Conservation (phyloP, 140 eudicot genomes). For the Oenanthe javanica region DNA sequence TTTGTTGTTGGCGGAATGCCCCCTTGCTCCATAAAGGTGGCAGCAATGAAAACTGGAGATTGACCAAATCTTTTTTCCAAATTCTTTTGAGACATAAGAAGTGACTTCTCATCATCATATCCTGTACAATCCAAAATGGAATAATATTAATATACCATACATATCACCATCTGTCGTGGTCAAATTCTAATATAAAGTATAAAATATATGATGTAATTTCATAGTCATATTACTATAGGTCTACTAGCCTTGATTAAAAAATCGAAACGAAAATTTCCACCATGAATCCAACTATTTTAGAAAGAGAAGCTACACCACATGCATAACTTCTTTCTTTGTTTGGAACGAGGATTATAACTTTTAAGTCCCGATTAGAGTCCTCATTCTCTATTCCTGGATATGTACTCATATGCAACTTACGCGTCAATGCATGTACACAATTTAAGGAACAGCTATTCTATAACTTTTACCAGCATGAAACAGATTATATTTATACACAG, state of each 20-base stretch:
- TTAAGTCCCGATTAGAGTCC: neutral
- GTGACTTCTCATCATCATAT: conserved; percentile 47
- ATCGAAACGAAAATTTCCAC: neutral
- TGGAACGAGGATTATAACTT: neutral
- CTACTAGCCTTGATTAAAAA: neutral
- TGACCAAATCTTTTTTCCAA: conserved; percentile 61
- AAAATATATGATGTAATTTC: too few relatives aligned
- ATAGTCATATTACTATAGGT: neutral
- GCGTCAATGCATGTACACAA: neutral
- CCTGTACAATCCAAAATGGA: conserved; percentile 20
- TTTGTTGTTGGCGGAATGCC: conserved; percentile 56
- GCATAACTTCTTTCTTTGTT: neutral
- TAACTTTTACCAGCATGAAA: neutral
- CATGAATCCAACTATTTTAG: neutral
- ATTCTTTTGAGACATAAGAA: conserved; percentile 51
- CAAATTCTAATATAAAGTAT: neutral
- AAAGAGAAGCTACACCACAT: neutral
- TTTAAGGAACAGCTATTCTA: neutral
- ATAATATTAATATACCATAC: neutral
- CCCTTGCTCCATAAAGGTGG: conserved; percentile 60
- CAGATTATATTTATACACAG: too few relatives aligned
- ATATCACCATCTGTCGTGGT: neutral
- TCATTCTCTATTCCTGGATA: neutral
- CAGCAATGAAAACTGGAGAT: conserved; percentile 53
- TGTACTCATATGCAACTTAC: neutral